Percentiles rank a stretch among this genome's conserved stretches.
These are phyloP conservation scores for Suhomyces coccinellae DNA, from an alignment of 1,139 yeast species.

Conservation along the genomic window DNA sequence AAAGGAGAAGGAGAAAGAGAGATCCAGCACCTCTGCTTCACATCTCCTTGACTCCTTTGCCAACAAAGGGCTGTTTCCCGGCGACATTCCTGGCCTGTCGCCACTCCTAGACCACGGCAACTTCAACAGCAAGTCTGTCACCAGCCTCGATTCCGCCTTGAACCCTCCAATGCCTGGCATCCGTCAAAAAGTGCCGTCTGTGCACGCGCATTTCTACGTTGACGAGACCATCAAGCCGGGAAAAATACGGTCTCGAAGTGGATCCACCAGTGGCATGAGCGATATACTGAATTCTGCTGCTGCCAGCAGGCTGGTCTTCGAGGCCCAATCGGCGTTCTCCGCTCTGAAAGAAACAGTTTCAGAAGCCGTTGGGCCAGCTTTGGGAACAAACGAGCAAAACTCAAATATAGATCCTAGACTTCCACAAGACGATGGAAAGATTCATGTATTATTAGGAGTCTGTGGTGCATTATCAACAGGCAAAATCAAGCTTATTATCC, in stretches of 20 bases:
- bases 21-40: not conserved
- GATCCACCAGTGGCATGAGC: slow-evolving; percentile 26
- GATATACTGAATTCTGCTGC: slow-evolving; percentile 3
- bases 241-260: slow-evolving; percentile 44
- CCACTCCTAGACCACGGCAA: slow-evolving; percentile 4
- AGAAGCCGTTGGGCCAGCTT: not conserved
- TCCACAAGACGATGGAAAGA: slow-evolving; percentile 88
- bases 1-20: slow-evolving; percentile 16
- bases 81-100: slow-evolving; percentile 17
- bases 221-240: slow-evolving; percentile 66
- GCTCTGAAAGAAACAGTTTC: not conserved
- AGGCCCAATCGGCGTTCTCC: not conserved
- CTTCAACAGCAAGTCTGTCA: slow-evolving; percentile 19
- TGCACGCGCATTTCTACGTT: slow-evolving; percentile 80
- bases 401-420: slow-evolving; percentile 73
- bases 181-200: slow-evolving; percentile 60
- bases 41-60: slow-evolving; percentile 6
- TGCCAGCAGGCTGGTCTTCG: slow-evolving; percentile 4
- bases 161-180: slow-evolving; percentile 34
- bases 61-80: slow-evolving; percentile 4
- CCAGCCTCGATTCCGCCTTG: slow-evolving; percentile 29
- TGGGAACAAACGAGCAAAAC: slow-evolving; percentile 36
- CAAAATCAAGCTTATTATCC: slow-evolving; percentile 72
- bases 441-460: slow-evolving; percentile 84
- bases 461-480: slow-evolving; percentile 85